Evolutionary conservation across 176 grass and related monocot species (phyloP).

Genomic region (Lolium multiflorum): DNA sequence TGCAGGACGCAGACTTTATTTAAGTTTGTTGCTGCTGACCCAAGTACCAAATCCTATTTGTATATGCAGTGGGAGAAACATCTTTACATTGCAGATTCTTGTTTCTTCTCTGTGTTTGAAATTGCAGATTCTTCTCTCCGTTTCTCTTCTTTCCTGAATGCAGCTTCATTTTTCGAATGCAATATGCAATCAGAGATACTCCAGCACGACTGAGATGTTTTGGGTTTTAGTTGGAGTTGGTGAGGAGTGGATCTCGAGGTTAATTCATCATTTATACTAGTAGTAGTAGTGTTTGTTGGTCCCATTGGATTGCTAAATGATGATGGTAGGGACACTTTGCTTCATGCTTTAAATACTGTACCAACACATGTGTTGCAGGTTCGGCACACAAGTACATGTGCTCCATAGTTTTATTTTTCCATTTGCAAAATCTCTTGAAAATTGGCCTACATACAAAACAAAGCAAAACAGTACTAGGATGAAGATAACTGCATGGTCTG

Average conservation of each 20-base stretch:
- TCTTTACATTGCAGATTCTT: not conserved
- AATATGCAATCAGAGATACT: not conserved
- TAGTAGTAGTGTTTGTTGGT: constrained; percentile 31
- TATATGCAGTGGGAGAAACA: too few relatives aligned
- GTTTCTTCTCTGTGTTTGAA: not conserved
- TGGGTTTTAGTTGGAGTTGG: constrained; percentile 14
- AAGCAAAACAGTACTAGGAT: not conserved
- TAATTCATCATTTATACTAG: constrained; percentile 45
- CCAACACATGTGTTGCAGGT: not conserved
- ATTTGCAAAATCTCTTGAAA: not conserved
- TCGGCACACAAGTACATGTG: not conserved
- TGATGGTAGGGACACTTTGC: constrained; percentile 5
- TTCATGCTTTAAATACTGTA: constrained; percentile 7
- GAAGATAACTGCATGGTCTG: not conserved
- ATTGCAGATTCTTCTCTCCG: not conserved
- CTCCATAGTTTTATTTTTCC: not conserved
- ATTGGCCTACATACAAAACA: not conserved
- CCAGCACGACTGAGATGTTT: not conserved
- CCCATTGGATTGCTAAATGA: not conserved
- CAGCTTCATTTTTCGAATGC: not conserved
- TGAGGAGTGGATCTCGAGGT: constrained; percentile 53
- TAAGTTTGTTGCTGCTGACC: constrained; percentile 1
- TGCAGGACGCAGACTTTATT: not conserved
- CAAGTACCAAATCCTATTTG: not conserved
- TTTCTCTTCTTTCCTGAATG: not conserved